Evolutionary conservation across 331 rosid species (phyloP).

Genomic region (Malus hybrid): DNA sequence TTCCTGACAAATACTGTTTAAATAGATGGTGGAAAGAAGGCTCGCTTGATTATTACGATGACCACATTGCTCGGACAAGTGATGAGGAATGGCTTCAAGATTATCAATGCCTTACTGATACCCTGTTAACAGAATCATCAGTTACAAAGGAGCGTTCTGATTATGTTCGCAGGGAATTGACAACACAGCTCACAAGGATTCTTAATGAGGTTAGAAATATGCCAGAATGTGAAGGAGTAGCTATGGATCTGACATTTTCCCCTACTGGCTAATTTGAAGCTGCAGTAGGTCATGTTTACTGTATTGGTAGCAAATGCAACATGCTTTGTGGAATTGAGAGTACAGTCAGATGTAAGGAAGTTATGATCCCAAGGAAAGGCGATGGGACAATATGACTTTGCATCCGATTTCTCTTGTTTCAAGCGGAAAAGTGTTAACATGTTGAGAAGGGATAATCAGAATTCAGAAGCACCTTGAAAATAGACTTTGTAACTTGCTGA

Average conservation of each 20-base stretch:
- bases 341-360: not conserved
- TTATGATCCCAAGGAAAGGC: not conserved
- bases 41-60: slow-evolving; percentile 39
- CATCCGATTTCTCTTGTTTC: not conserved
- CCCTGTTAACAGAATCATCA: slow-evolving; percentile 69
- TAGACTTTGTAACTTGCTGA: slow-evolving; percentile 5
- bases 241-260: slow-evolving; percentile 59
- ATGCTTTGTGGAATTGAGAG: not conserved
- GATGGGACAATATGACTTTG: not conserved
- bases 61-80: slow-evolving; percentile 24
- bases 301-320: slow-evolving; percentile 17
- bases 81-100: slow-evolving; percentile 69
- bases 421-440: not conserved
- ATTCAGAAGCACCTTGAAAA: slow-evolving; percentile 2
- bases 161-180: slow-evolving; percentile 52
- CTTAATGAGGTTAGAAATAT: slow-evolving; percentile 75
- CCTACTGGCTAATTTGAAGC: slow-evolving; percentile 39
- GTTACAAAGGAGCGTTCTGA: slow-evolving; percentile 81
- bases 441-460: not conserved
- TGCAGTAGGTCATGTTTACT: slow-evolving; percentile 9
- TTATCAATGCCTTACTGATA: slow-evolving; percentile 62
- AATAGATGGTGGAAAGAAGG: slow-evolving; percentile 69
- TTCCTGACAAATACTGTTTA: slow-evolving; percentile 70
- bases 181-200: slow-evolving; percentile 62
- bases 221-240: slow-evolving; percentile 55